These are phyloP conservation scores for Trebouxia sp. DNA, from an alignment of 139 green algal species.

Conservation along the genomic window DNA sequence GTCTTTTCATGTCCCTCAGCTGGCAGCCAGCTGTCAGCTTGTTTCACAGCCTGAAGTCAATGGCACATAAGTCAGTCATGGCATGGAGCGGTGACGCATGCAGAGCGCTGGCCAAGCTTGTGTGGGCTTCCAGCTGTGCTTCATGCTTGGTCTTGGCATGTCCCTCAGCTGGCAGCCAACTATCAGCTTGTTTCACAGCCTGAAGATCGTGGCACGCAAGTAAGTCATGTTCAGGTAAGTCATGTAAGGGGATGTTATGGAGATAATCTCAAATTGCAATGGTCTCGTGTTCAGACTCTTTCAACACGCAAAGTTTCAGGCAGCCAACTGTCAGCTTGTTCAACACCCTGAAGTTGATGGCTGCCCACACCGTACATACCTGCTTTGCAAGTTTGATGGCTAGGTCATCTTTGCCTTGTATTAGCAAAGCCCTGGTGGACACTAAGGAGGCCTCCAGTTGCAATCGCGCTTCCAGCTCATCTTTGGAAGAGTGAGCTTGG, in stretches of 20 bases:
- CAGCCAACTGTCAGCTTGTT: not conserved
- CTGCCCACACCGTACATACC: not conserved
- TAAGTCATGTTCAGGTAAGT: no score
- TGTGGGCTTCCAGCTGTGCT: not conserved
- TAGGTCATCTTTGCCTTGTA: not conserved
- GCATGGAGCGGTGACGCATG: no score
- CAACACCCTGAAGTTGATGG: not conserved
- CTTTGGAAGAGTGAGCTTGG: not conserved
- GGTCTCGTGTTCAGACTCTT: no score
- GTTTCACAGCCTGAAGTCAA: not conserved
- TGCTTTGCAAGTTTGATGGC: conserved; percentile 9
- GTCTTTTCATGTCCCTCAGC: not conserved
- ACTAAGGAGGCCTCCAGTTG: not conserved
- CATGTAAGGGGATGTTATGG: no score
- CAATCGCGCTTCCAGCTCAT: not conserved
- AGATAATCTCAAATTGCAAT: no score
- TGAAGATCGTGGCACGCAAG: no score
- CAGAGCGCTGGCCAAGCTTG: no score
- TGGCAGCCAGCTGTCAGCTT: not conserved
- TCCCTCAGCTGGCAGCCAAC: not conserved
- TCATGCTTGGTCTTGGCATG: no score
- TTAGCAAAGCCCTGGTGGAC: not conserved
- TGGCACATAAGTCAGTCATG: no score
- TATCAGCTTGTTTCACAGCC: not conserved
- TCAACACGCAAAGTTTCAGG: not conserved